Evolutionary conservation across 306 rosid species (phyloP).

Genomic region (Geum urbanum): DNA sequence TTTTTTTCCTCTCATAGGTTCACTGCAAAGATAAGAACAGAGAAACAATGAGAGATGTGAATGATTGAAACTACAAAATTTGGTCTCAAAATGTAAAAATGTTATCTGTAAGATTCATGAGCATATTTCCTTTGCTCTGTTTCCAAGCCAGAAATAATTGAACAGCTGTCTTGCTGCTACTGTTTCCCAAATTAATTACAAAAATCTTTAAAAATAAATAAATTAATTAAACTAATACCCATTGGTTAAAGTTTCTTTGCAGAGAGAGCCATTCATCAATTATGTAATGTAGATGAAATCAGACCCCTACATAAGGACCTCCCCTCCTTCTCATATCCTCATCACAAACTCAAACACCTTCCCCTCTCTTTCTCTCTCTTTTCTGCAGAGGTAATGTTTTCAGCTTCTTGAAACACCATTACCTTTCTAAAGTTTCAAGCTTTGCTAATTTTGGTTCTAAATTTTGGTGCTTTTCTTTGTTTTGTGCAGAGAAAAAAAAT

Average conservation of each 20-base stretch:
- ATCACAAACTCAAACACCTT: background rate
- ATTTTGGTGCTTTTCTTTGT: background rate
- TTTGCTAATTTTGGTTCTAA: background rate
- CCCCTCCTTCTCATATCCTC: background rate
- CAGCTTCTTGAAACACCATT: background rate
- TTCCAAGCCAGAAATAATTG: background rate
- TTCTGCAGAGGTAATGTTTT: slow-evolving; percentile 8
- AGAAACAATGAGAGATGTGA: no score
- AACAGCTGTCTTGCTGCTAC: slow-evolving; percentile 7
- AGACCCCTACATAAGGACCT: slow-evolving; percentile 6
- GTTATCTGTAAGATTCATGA: background rate
- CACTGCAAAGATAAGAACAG: background rate
- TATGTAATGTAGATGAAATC: slow-evolving; percentile 6
- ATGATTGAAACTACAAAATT: background rate
- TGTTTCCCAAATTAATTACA: background rate
- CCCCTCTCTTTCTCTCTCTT: background rate
- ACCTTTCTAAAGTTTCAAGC: background rate
- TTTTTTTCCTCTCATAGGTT: background rate
- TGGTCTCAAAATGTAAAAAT: background rate
- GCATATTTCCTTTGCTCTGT: background rate
- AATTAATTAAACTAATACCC: background rate
- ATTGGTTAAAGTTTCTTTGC: background rate
- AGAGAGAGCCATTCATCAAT: background rate
- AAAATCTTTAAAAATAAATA: background rate
- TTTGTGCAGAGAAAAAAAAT: slow-evolving; percentile 17